These are phyloP conservation scores for Antitrichia curtipendula DNA, from an alignment of 225 moss, liverwort and hornwort species.

Conservation along the genomic window DNA sequence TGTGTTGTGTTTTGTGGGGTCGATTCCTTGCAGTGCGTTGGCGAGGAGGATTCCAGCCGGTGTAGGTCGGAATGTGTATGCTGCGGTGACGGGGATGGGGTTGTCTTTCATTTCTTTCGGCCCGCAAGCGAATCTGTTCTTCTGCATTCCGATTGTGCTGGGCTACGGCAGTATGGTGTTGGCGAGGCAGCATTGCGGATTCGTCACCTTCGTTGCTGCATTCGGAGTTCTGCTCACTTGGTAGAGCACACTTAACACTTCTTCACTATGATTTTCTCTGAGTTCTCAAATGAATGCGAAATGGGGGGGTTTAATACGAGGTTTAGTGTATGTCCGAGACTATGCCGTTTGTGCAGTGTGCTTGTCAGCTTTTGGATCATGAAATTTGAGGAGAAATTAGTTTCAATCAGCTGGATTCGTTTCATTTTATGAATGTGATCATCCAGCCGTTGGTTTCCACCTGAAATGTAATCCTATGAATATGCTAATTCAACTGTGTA, in stretches of 20 bases:
- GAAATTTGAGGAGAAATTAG: background rate
- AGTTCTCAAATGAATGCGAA: background rate
- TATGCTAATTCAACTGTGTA: background rate
- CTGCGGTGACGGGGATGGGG: conserved; percentile 42
- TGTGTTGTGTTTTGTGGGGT: conserved; percentile 38
- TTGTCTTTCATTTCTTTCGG: conserved; percentile 61
- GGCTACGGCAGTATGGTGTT: conserved; percentile 65
- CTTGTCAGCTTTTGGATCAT: background rate
- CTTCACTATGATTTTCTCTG: background rate
- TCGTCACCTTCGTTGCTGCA: conserved; percentile 34
- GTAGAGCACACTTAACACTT: background rate
- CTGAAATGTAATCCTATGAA: background rate
- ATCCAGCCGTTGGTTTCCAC: background rate
- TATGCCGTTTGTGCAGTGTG: background rate
- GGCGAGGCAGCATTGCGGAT: conserved; percentile 29
- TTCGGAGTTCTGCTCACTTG: conserved; percentile 62
- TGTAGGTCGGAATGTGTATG: conserved; percentile 32
- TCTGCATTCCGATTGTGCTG: conserved; percentile 26
- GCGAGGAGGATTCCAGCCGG: conserved; percentile 38
- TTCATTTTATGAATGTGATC: background rate
- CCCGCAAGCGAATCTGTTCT: conserved; percentile 44
- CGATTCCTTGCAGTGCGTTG: conserved; percentile 47
- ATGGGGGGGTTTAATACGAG: background rate
- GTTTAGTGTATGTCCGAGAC: background rate
- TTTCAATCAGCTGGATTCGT: background rate